phyloP scores from a whole-genome alignment of 208 protist species.

The Trypanosoma lewisi region DNA sequence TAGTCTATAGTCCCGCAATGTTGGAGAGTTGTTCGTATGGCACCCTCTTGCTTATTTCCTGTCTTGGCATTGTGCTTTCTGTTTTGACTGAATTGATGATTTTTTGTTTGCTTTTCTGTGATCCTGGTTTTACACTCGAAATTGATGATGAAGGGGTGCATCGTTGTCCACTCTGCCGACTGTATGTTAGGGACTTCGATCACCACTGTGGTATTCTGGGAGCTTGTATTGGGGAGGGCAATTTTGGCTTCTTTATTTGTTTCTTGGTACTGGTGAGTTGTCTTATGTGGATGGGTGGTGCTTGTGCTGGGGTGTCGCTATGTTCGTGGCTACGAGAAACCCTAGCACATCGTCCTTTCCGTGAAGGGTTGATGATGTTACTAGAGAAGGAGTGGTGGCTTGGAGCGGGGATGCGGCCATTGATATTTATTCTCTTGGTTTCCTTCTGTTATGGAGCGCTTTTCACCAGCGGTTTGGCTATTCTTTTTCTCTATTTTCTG shows the following conservation, averaged over 20 bases:
- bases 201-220: constrained; percentile 80
- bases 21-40: neutral
- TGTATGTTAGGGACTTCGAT: constrained; percentile 71
- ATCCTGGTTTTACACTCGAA: constrained; percentile 46
- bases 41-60: constrained; percentile 1
- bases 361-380: neutral
- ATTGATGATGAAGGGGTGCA: constrained; percentile 24
- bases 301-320: neutral
- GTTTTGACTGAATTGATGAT: constrained; percentile 13
- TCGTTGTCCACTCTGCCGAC: constrained; percentile 41
- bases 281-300: neutral
- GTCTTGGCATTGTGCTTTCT: neutral
- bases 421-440: neutral
- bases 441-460: constrained; percentile 2
- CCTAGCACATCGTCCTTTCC: neutral
- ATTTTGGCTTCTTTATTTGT: constrained; percentile 69
- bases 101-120: constrained; percentile 21
- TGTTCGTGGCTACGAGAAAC: neutral
- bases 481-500: constrained; percentile 7
- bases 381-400: constrained; percentile 14
- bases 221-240: constrained; percentile 68
- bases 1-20: constrained; percentile 5
- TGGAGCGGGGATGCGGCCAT: neutral
- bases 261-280: constrained; percentile 30
- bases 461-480: constrained; percentile 1